Percentiles rank a stretch among this genome's conserved stretches.
phyloP scores from a whole-genome alignment of 2,329 filamentous ascomycete genomes.

The Fusarium odoratissimum region DNA sequence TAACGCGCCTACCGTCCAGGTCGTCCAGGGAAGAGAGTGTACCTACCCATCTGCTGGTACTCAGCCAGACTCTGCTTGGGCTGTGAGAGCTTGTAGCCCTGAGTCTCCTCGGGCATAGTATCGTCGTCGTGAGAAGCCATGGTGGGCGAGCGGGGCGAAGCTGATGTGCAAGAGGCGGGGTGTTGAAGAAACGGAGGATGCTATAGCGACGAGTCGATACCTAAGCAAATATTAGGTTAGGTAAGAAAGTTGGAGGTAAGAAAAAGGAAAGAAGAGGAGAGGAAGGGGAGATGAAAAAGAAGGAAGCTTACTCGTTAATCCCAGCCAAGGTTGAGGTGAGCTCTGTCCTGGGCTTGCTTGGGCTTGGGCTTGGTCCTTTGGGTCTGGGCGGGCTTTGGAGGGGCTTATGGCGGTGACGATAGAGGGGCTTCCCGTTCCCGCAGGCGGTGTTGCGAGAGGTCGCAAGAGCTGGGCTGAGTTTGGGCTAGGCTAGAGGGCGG shows the following conservation, averaged over 20 bases:
- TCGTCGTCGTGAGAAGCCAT: slow-evolving; percentile 83
- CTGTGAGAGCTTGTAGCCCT: slow-evolving; percentile 98
- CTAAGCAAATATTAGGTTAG: slow-evolving; percentile 14
- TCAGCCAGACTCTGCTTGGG: slow-evolving; percentile 95
- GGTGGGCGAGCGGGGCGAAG: slow-evolving; percentile 47
- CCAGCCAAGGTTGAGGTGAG: slow-evolving; percentile 38
- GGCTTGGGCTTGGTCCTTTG: not conserved
- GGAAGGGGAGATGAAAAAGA: slow-evolving; percentile 23
- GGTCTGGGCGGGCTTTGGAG: slow-evolving; percentile 24
- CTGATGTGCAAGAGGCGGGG: slow-evolving; percentile 30
- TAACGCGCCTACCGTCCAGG: not conserved
- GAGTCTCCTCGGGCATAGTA: slow-evolving; percentile 85
- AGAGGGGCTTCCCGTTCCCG: slow-evolving; percentile 47
- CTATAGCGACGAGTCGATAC: slow-evolving; percentile 13
- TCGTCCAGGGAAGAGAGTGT: not conserved
- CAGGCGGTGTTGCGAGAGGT: slow-evolving; percentile 40
- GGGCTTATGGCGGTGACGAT: slow-evolving; percentile 49
- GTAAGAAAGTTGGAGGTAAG: slow-evolving; percentile 15
- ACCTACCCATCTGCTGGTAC: slow-evolving; percentile 91
- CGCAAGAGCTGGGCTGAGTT: slow-evolving; percentile 11
- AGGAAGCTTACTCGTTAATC: slow-evolving; percentile 38
- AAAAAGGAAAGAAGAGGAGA: slow-evolving; percentile 30
- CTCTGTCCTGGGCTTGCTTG: slow-evolving; percentile 26
- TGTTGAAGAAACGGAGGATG: slow-evolving; percentile 26
- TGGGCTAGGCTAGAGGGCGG: slow-evolving; percentile 22